A percentile compares a stretch with the other conserved stretches of the same genome.
Conservation (phyloP, 140 eudicot genomes). For the Flaveria floridana region DNA sequence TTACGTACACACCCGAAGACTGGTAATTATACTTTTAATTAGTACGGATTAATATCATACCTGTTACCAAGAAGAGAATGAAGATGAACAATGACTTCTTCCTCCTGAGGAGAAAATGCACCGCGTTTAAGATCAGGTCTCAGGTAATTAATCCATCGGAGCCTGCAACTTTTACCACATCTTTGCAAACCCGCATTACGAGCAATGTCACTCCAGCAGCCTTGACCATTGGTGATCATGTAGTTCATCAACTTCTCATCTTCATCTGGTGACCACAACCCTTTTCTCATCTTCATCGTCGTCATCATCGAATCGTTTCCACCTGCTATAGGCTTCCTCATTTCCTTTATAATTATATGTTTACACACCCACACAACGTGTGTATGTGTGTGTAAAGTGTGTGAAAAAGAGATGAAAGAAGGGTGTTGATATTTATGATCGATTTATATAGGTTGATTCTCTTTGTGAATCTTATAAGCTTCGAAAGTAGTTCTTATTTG, state of each 20-base stretch:
- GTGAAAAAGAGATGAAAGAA: conserved; percentile 26
- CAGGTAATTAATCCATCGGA: conserved; percentile 74
- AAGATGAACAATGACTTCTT: conserved; percentile 64
- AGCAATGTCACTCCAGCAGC: conserved; percentile 86
- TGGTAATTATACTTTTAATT: neutral
- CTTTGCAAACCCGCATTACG: conserved; percentile 78
- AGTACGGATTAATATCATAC: conserved; percentile 24
- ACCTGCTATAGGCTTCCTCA: conserved; percentile 59
- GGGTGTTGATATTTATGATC: neutral
- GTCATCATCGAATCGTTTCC: neutral
- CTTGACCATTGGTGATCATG: conserved; percentile 73
- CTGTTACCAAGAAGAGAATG: conserved; percentile 88
- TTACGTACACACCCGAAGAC: neutral
- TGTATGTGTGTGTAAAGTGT: neutral
- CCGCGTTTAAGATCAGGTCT: conserved; percentile 88
- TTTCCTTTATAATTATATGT: conserved; percentile 1
- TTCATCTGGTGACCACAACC: conserved; percentile 85
- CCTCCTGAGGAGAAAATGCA: conserved; percentile 80
- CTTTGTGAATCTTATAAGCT: conserved; percentile 26
- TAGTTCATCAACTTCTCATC: conserved; percentile 68
- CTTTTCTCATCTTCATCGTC: conserved; percentile 59
- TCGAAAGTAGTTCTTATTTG: conserved; percentile 39
- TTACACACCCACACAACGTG: conserved; percentile 10
- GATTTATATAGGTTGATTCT: neutral
- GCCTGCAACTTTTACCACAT: conserved; percentile 79